Evolutionary conservation across 192 early-diverging fungal genomes (phyloP).

Genomic region (Rhizoclosmatium globosum): DNA sequence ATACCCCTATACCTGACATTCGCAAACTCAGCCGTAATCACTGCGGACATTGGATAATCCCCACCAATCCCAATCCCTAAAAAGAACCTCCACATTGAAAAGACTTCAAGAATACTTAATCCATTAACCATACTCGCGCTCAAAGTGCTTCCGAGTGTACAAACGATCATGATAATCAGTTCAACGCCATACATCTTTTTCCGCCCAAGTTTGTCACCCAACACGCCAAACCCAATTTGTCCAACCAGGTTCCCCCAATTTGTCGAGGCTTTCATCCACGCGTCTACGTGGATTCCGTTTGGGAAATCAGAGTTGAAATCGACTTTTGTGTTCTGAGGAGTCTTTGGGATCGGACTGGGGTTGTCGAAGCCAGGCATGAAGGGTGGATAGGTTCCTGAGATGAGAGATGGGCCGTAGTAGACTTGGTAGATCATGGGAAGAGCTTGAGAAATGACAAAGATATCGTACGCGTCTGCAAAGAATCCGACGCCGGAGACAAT

Average conservation of each 20-base stretch:
- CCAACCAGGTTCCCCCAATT: constrained; percentile 91
- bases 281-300: constrained; percentile 64
- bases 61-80: constrained; percentile 94
- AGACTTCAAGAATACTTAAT: constrained; percentile 70
- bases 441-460: constrained; percentile 91
- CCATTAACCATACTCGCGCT: constrained; percentile 73
- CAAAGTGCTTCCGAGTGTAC: constrained; percentile 82
- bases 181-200: constrained; percentile 89
- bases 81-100: constrained; percentile 89
- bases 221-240: constrained; percentile 86
- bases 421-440: constrained; percentile 77
- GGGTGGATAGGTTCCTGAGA: constrained; percentile 21
- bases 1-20: constrained; percentile 80
- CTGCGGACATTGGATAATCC: constrained; percentile 93
- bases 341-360: constrained; percentile 17
- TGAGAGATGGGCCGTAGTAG: constrained; percentile 36
- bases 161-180: constrained; percentile 88
- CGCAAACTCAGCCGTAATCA: constrained; percentile 93
- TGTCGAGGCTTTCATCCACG: constrained; percentile 85
- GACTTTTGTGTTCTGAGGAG: constrained; percentile 31
- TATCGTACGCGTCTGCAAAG: constrained; percentile 77
- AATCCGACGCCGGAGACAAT: constrained; percentile 54
- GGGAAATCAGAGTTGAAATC: constrained; percentile 29
- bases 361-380: constrained; percentile 5
- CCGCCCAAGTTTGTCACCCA: constrained; percentile 90